Evolutionary conservation across 768 basidiomycete species (phyloP), one percentile per base, ranked within the genome.

Genomic region (Boletus pseudo-olivaceus): DNA sequence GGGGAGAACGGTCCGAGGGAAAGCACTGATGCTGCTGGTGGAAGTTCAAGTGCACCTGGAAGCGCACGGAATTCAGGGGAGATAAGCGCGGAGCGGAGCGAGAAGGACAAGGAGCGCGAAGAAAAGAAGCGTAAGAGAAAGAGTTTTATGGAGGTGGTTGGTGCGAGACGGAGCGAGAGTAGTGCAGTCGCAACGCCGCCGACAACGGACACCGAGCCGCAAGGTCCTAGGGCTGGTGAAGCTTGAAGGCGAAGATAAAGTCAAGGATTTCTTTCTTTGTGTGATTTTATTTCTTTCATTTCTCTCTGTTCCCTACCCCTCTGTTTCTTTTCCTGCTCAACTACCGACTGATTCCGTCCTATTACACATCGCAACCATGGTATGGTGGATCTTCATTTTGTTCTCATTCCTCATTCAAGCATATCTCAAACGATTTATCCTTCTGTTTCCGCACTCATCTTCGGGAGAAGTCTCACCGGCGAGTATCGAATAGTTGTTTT

Each of bases 51-150:
- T 26, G 73, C 71, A 1, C 80, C 78, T 49, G 75, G 74, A 33
- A 75, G 72, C 41, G 58, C 62, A 20, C 72, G 75, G 47, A 74
- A 64, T 51, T 72, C 75, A 23, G 78, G 72, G 30, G 84, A 84
- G 51, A 85, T 86, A 55, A 17, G 65, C 72, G 35, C 54, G 2
- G 41, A 88, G 82, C 71, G 67, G 43, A 70, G 70, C 44, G 79
- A 61, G 82, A 82, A 80, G 65, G 72, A 72, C 48, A 81, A 76
- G 64, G 72, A 73, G 60, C 83, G 83, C 66, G 81, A 78, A 49
- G 76, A 81, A 68, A 80, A 78, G 72, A 78, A 84, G 71, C 84
- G 83, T 67, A 79, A 80, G 60, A 82, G 82, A 72, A 82, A 79
- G 72, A 81, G 84, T 63, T 72, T 70, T 35, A 72, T 70, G 54